These are phyloP conservation scores for Aspergillus unguis DNA, from an alignment of 2,329 filamentous ascomycete genomes.

Conservation along the genomic window DNA sequence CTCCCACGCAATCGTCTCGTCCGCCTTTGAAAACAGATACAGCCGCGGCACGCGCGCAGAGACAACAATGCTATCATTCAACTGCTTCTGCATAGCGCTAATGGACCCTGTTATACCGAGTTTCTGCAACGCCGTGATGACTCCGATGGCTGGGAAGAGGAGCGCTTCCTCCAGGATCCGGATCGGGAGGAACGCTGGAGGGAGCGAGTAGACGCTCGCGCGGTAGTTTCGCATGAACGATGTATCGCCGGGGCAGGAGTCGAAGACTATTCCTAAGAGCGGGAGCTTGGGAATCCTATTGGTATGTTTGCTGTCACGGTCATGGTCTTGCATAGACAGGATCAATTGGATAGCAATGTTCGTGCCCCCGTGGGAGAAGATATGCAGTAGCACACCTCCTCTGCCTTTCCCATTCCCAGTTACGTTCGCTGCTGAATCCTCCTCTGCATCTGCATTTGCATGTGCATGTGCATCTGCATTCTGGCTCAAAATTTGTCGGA, in stretches of 20 bases:
- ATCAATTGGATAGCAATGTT: constrained; percentile 21
- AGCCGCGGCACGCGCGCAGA: constrained; percentile 8
- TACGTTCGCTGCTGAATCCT: neutral
- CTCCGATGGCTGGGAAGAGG: constrained; percentile 12
- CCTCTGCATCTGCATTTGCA: neutral
- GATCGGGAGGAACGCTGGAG: neutral
- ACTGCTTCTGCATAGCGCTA: constrained; percentile 6
- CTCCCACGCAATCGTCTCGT: constrained; percentile 10
- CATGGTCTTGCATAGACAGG: constrained; percentile 17
- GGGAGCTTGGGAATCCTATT: constrained; percentile 8
- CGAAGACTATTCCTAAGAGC: constrained; percentile 17
- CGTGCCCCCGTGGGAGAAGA: constrained; percentile 24
- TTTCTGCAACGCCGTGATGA: constrained; percentile 9
- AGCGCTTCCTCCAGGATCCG: neutral
- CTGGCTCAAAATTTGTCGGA: constrained; percentile 14
- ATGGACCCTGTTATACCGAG: constrained; percentile 11
- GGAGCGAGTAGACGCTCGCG: constrained; percentile 13
- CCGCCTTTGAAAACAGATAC: constrained; percentile 14
- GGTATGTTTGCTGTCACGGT: neutral
- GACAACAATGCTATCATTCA: constrained; percentile 8
- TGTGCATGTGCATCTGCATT: neutral
- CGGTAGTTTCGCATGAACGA: constrained; percentile 17
- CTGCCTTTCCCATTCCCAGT: neutral
- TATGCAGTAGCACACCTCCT: constrained; percentile 19
- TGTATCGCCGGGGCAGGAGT: constrained; percentile 22